These are phyloP conservation scores for Cyberlindnera xishuangbannaensis DNA, from an alignment of 805 yeast genomes.

Conservation along the genomic window DNA sequence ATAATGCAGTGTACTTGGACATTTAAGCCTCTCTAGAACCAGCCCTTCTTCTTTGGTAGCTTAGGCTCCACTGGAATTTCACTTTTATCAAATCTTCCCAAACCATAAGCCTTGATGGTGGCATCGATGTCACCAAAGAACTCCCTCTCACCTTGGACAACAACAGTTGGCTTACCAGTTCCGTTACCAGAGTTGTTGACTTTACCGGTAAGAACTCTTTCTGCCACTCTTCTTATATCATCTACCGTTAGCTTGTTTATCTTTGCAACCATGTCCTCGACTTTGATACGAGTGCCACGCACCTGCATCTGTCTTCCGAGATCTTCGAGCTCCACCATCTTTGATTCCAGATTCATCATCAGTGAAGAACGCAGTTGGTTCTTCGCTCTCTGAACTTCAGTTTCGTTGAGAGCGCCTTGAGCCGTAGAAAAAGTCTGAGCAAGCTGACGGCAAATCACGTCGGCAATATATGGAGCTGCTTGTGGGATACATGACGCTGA, in stretches of 20 bases:
- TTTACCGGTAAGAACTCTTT: slow-evolving; percentile 65
- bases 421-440: slow-evolving; percentile 44
- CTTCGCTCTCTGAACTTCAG: slow-evolving; percentile 84
- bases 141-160: slow-evolving; percentile 83
- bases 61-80: slow-evolving; percentile 2
- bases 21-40: slow-evolving; percentile 17
- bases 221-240: slow-evolving; percentile 72
- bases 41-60: slow-evolving; percentile 16
- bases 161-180: slow-evolving; percentile 71
- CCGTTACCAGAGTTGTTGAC: slow-evolving; percentile 42
- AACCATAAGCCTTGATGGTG: slow-evolving; percentile 62
- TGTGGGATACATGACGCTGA: slow-evolving; percentile 80
- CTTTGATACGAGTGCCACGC: slow-evolving; percentile 68
- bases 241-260: slow-evolving; percentile 61
- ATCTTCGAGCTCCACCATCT: slow-evolving; percentile 91
- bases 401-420: slow-evolving; percentile 55
- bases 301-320: slow-evolving; percentile 91
- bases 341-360: slow-evolving; percentile 89
- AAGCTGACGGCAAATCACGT: slow-evolving; percentile 65
- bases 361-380: slow-evolving; percentile 84
- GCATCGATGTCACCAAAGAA: slow-evolving; percentile 77
- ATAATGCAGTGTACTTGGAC: too few relatives aligned
- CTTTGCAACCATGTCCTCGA: slow-evolving; percentile 73
- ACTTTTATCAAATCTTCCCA: slow-evolving; percentile 28
- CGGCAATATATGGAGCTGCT: slow-evolving; percentile 80